Percentiles rank a stretch among this genome's conserved stretches.
Evolutionary conservation across 73 alveolate genomes (phyloP).

Genomic region (Tetrahymena malaccensis): DNA sequence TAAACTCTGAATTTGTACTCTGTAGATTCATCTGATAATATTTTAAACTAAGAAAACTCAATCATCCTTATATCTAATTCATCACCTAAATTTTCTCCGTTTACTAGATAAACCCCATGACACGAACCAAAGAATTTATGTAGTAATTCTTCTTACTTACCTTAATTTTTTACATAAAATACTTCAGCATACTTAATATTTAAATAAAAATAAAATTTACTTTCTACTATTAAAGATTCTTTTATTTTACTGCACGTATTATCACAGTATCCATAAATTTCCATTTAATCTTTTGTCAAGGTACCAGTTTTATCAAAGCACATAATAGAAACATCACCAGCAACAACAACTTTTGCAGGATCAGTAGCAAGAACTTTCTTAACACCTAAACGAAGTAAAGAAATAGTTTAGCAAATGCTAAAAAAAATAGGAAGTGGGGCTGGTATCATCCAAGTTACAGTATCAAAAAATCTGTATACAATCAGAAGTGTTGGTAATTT

Average conservation of each 20-base stretch:
- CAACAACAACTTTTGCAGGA: slow-evolving; percentile 6
- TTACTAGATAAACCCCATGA: slow-evolving; percentile 25
- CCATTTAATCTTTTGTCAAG: slow-evolving; percentile 2
- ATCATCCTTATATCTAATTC: slow-evolving; percentile 16
- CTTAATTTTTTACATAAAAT: neutral
- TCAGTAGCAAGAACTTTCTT: slow-evolving; percentile 11
- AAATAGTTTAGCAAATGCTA: neutral
- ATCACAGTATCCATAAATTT: slow-evolving; percentile 2
- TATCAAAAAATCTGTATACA: slow-evolving; percentile 39
- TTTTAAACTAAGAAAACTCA: slow-evolving; percentile 10
- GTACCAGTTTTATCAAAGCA: slow-evolving; percentile 39
- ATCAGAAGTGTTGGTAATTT: neutral
- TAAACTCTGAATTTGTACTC: neutral
- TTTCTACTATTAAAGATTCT: neutral
- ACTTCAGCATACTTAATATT: too few relatives aligned
- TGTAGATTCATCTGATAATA: neutral
- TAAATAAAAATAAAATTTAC: neutral
- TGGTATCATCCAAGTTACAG: slow-evolving; percentile 27
- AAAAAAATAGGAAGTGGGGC: slow-evolving; percentile 25
- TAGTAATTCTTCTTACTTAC: neutral
- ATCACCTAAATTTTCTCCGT: slow-evolving; percentile 37
- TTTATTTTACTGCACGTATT: neutral
- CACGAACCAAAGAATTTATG: slow-evolving; percentile 31
- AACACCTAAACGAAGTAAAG: neutral
- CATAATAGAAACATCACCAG: slow-evolving; percentile 10